phyloP scores from a whole-genome alignment of 345 rosid species.

The Eucalyptus pumila region DNA sequence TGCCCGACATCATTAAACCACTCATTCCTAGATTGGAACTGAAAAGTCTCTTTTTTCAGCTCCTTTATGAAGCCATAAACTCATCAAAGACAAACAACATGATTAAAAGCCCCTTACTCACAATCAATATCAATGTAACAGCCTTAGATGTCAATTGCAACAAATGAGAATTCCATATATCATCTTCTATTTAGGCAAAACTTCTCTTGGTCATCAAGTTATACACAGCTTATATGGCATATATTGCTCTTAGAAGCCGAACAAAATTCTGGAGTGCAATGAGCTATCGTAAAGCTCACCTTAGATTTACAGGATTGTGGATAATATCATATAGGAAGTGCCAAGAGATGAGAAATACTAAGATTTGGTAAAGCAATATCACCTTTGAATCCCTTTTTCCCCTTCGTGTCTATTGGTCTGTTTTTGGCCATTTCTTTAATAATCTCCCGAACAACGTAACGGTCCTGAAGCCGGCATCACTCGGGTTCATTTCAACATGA shows the following conservation, averaged over 20 bases:
- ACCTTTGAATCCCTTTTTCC: constrained; percentile 86
- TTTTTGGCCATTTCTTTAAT: constrained; percentile 97
- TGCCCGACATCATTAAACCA: neutral
- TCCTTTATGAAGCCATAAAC: neutral
- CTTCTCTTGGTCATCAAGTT: neutral
- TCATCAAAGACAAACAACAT: neutral
- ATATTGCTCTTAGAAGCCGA: too few species aligned
- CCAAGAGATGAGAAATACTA: neutral
- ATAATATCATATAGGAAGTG: neutral
- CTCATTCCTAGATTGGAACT: neutral
- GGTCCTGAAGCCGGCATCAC: constrained; percentile 97
- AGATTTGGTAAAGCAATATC: neutral
- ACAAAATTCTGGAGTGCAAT: neutral
- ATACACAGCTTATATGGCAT: neutral
- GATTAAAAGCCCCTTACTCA: neutral
- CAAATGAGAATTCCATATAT: neutral
- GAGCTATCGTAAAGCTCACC: neutral
- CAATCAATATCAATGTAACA: neutral
- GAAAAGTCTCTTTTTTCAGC: neutral
- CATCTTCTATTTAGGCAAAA: neutral
- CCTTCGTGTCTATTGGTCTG: constrained; percentile 83
- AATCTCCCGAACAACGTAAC: constrained; percentile 87
- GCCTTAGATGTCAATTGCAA: neutral
- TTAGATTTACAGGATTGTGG: neutral
- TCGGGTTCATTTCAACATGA: constrained; percentile 89